These are phyloP conservation scores for Capsicum rhomboideum DNA, from an alignment of 257 asterid species.

Conservation along the genomic window DNA sequence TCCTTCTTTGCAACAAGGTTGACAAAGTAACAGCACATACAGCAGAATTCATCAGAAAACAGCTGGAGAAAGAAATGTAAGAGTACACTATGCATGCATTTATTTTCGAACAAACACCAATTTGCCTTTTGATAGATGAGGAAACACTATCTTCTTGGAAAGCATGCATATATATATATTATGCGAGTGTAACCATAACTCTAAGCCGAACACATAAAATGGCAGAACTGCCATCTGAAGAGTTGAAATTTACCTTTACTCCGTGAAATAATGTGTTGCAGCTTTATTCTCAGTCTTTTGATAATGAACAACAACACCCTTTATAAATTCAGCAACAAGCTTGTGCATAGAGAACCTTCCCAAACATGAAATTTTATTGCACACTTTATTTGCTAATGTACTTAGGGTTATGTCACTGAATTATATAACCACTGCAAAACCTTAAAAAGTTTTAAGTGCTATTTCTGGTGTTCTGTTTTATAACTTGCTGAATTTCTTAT, in stretches of 20 bases:
- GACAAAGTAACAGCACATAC: slow-evolving; percentile 86
- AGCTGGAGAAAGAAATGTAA: slow-evolving; percentile 59
- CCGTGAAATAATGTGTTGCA: neutral
- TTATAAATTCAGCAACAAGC: neutral
- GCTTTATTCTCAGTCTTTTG: neutral
- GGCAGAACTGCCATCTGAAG: neutral
- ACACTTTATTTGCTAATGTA: too few species aligned
- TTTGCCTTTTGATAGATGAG: neutral
- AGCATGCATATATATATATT: neutral
- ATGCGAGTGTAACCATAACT: neutral
- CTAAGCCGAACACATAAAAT: neutral
- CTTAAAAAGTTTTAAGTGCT: too few species aligned
- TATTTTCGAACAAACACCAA: neutral
- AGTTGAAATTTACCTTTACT: neutral
- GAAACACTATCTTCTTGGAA: neutral
- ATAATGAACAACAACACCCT: neutral
- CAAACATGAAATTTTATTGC: too few species aligned
- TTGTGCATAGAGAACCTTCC: neutral
- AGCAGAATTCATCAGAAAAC: slow-evolving; percentile 70
- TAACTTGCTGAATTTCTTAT: neutral
- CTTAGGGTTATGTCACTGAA: too few species aligned
- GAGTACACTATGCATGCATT: neutral
- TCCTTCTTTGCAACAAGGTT: slow-evolving; percentile 84
- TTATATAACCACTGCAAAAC: neutral
- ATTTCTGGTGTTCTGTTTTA: neutral